Conservation (phyloP, 192 early-diverging fungal genomes). For the Gryganskiella cystojenkinii region DNA sequence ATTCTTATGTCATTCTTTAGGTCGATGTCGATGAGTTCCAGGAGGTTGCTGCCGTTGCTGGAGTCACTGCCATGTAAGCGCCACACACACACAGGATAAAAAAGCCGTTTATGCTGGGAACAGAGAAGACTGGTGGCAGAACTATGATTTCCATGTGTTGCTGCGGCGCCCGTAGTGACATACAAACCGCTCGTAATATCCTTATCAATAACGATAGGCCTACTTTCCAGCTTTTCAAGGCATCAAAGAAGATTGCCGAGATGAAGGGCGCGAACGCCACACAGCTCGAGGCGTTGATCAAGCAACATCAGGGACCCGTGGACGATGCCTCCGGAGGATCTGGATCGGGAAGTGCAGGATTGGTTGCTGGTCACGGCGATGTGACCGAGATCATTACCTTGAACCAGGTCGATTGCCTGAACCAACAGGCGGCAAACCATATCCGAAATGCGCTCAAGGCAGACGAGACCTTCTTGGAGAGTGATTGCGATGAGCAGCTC, state of each 20-base stretch:
- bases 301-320: slow-evolving; percentile 66
- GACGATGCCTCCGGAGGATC: slow-evolving; percentile 45
- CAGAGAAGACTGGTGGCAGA: no score
- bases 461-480: slow-evolving; percentile 79
- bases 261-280: slow-evolving; percentile 83
- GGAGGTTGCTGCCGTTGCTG: slow-evolving; percentile 53
- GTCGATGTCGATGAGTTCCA: slow-evolving; percentile 57
- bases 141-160: slow-evolving; percentile 1
- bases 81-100: no score
- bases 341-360: slow-evolving; percentile 4
- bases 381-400: slow-evolving; percentile 70
- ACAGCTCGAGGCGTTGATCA: slow-evolving; percentile 75
- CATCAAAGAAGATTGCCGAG: slow-evolving; percentile 78
- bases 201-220: slow-evolving; percentile 65
- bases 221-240: slow-evolving; percentile 87
- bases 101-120: no score
- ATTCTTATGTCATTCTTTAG: slow-evolving; percentile 26
- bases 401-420: slow-evolving; percentile 86
- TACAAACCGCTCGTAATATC: not conserved
- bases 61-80: slow-evolving; percentile 61
- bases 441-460: slow-evolving; percentile 82
- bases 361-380: slow-evolving; percentile 64
- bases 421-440: slow-evolving; percentile 82
- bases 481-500: slow-evolving; percentile 96
- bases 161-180: not conserved